A percentile compares a stretch with the other conserved stretches of the same genome.
These are phyloP conservation scores for Deakozyma indianensis DNA, from an alignment of 805 yeast genomes.

Conservation along the genomic window DNA sequence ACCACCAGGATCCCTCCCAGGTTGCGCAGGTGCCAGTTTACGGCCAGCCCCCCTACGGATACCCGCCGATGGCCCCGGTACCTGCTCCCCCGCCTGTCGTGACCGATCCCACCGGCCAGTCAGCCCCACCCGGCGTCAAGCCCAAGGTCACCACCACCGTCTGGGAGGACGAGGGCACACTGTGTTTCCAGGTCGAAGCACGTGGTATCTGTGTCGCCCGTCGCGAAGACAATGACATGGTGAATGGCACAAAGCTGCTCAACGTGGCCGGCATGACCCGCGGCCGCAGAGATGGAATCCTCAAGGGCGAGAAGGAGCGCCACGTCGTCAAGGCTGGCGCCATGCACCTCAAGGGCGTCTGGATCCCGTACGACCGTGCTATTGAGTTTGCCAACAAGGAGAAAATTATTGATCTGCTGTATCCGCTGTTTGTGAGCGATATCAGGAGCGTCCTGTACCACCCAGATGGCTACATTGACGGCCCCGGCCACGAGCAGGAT, in stretches of 20 bases:
- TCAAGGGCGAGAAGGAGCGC: constrained; percentile 61
- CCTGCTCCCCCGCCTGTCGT: constrained; percentile 12
- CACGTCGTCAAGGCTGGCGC: constrained; percentile 79
- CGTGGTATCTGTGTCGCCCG: constrained; percentile 68
- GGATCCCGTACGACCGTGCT: constrained; percentile 82
- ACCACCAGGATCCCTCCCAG: not conserved
- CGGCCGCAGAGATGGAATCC: constrained; percentile 73
- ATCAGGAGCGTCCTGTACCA: constrained; percentile 34
- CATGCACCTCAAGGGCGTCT: constrained; percentile 79
- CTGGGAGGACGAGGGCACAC: constrained; percentile 82
- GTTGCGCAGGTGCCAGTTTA: not conserved
- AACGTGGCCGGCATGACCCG: constrained; percentile 82
- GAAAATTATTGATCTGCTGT: constrained; percentile 51
- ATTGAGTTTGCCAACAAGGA: constrained; percentile 69
- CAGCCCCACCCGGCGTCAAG: constrained; percentile 26
- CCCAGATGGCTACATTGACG: constrained; percentile 8
- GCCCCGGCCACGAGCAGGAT: not conserved
- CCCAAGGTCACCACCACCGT: constrained; percentile 67
- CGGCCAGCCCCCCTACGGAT: constrained; percentile 8
- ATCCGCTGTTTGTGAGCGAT: constrained; percentile 61
- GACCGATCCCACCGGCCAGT: constrained; percentile 25
- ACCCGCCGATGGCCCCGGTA: constrained; percentile 7
- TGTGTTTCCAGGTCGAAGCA: constrained; percentile 78
- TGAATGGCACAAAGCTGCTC: constrained; percentile 70
- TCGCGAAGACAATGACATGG: constrained; percentile 74